Base-by-base conservation (phyloP, 2,329 filamentous ascomycete species). In the Verticillium nonalfalfae region DNA sequence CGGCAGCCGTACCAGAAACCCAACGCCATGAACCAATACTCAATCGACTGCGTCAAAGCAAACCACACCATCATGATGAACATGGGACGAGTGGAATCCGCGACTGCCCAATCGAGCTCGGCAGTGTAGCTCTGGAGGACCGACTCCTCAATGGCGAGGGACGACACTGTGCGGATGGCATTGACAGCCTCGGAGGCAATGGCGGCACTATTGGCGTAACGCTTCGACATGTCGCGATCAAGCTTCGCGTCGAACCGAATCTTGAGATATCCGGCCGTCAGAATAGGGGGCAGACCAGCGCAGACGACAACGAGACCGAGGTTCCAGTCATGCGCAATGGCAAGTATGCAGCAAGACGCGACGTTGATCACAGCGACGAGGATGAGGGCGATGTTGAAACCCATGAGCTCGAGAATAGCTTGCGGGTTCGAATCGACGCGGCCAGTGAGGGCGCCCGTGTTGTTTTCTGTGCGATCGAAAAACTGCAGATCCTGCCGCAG, bases 291-390 rank as follows among this genome's bases (percentile, higher is more conserved):
- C 4, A 79, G 65, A 0, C 75, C 74, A 4, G 68, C 81, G 57
- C 78, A 74, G 6, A 81, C 74, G n/a, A 79, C 73, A 1, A 82
- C 79, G 4, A 84, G 66, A 0, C 78, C 79, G 7, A 84, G 67
- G 57, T 79, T 81, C 79, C 79, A 84, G 14, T 75, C 75, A 59
- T 75, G 72, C 1, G 69, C 75, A 9, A 84, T 72, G 0, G 75
- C 75, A 1, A 85, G 64, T 11, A 81, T 70, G 60, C 71, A 72
- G 62, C 74, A 77, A 0, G 74, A 70, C 14, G 70, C 60, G 14
- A 79, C 63, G 38, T 75, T 78, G 31, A 79, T 62, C 1, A 74
- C 63, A 1, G 73, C 68, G 38, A 77, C 73, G 10, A 76, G n/a
- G 34, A 79, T 73, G 2, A 79, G 70, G 1, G 69, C 75, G 31